phyloP scores from a whole-genome alignment of 768 basidiomycete genomes.

The Termitomyces sp. region DNA sequence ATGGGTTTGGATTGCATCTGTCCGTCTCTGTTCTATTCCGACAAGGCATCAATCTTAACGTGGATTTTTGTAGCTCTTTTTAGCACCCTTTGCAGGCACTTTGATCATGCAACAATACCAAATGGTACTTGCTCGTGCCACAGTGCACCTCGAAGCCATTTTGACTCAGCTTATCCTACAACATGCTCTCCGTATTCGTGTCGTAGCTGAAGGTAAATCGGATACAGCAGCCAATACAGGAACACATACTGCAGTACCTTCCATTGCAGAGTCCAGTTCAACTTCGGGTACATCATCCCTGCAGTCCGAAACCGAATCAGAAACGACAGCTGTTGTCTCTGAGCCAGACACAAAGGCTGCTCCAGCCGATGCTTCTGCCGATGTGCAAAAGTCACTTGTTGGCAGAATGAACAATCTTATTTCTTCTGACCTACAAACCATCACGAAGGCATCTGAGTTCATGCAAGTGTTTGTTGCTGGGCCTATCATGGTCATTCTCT shows the following conservation, averaged over 20 bases:
- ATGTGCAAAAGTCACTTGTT: slow-evolving; percentile 32
- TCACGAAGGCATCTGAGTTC: slow-evolving; percentile 31
- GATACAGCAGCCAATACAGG: slow-evolving; percentile 6
- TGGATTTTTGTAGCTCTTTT: slow-evolving; percentile 33
- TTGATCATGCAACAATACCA: slow-evolving; percentile 14
- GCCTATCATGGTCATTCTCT: slow-evolving; percentile 34
- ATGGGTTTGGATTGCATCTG: slow-evolving; percentile 59
- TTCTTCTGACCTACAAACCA: slow-evolving; percentile 50
- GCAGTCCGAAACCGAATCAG: background rate
- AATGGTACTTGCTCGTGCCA: slow-evolving; percentile 34
- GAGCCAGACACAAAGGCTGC: slow-evolving; percentile 5
- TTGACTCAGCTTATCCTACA: slow-evolving; percentile 39
- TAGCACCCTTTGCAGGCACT: slow-evolving; percentile 3
- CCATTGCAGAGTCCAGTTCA: background rate
- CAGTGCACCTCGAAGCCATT: slow-evolving; percentile 47
- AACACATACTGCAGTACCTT: background rate
- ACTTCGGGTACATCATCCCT: background rate
- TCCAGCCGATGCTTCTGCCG: slow-evolving; percentile 6
- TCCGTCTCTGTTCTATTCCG: slow-evolving; percentile 34
- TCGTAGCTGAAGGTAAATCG: slow-evolving; percentile 36
- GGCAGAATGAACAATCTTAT: slow-evolving; percentile 78
- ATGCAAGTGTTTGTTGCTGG: slow-evolving; percentile 30
- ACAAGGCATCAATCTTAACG: slow-evolving; percentile 43
- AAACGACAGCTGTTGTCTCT: background rate
- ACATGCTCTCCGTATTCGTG: slow-evolving; percentile 54